Percentiles rank a stretch among this genome's conserved stretches.
These are phyloP conservation scores for Metarhizium sp. DNA, from an alignment of 2,329 filamentous ascomycete genomes.

Conservation along the genomic window DNA sequence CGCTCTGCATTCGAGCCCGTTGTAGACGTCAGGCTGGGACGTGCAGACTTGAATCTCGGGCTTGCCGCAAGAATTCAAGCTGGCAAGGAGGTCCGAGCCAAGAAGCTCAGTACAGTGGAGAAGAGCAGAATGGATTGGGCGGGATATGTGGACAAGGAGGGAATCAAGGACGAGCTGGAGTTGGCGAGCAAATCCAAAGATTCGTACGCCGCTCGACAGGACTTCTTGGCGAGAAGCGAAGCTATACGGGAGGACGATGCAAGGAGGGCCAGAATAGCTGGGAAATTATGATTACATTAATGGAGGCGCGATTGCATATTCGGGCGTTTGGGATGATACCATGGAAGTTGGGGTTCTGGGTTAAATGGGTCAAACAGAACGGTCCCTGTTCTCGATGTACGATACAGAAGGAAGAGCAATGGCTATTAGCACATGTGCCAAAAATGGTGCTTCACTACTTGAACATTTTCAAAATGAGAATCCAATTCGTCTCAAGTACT, in stretches of 20 bases:
- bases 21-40: slow-evolving; percentile 30
- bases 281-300: slow-evolving; percentile 15
- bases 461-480: background rate
- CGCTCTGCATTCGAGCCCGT: slow-evolving; percentile 55
- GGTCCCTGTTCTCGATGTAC: background rate
- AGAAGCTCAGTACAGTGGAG: slow-evolving; percentile 62
- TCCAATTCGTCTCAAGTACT: background rate
- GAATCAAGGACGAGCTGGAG: slow-evolving; percentile 59
- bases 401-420: background rate
- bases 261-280: slow-evolving; percentile 40
- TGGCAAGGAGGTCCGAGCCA: slow-evolving; percentile 41
- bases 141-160: slow-evolving; percentile 61
- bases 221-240: slow-evolving; percentile 58
- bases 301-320: background rate
- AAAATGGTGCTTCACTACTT: background rate
- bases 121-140: slow-evolving; percentile 69
- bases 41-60: slow-evolving; percentile 50
- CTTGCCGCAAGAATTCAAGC: slow-evolving; percentile 38
- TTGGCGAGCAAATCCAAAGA: slow-evolving; percentile 56
- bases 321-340: slow-evolving; percentile 2
- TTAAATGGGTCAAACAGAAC: background rate
- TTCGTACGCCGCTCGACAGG: slow-evolving; percentile 52
- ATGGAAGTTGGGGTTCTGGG: background rate
- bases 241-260: slow-evolving; percentile 52
- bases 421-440: background rate